Conservation (phyloP, 2,329 filamentous ascomycete species). For the Diplodia sapinea region DNA sequence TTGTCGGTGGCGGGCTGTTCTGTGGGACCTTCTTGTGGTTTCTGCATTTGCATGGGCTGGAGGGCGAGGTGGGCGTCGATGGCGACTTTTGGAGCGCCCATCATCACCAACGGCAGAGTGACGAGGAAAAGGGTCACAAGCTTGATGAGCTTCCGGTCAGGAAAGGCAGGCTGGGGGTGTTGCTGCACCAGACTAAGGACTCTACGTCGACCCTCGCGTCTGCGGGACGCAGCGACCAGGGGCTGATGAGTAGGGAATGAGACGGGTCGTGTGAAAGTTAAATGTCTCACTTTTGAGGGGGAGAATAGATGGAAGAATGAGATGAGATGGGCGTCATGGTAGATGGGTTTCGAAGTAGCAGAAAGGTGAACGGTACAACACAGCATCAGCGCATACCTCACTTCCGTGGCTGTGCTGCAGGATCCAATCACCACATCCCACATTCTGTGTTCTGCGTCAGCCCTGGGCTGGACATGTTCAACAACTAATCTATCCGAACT, state of each 20-base stretch:
- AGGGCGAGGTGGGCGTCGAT: slow-evolving; percentile 7
- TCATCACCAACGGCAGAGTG: neutral
- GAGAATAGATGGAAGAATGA: neutral
- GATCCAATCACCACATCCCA: no score
- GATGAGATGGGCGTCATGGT: no score
- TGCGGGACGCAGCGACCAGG: neutral
- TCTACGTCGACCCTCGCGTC: slow-evolving; percentile 6
- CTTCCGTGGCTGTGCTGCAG: no score
- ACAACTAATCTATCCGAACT: no score
- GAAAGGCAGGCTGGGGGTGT: neutral
- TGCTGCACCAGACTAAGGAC: neutral
- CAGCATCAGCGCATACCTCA: no score
- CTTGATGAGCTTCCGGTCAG: neutral
- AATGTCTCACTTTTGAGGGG: neutral
- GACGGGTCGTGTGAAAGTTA: neutral
- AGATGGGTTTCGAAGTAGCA: no score
- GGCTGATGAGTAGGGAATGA: neutral
- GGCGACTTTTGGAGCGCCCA: neutral
- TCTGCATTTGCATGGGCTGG: slow-evolving; percentile 6
- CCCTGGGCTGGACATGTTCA: no score
- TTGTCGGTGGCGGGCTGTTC: slow-evolving; percentile 35
- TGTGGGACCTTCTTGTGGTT: slow-evolving; percentile 26
- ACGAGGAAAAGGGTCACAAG: slow-evolving; percentile 16
- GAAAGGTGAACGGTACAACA: no score
- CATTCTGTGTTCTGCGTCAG: no score